Conservation (phyloP, 2,329 filamentous ascomycete genomes). For the Diaporthe sp. region DNA sequence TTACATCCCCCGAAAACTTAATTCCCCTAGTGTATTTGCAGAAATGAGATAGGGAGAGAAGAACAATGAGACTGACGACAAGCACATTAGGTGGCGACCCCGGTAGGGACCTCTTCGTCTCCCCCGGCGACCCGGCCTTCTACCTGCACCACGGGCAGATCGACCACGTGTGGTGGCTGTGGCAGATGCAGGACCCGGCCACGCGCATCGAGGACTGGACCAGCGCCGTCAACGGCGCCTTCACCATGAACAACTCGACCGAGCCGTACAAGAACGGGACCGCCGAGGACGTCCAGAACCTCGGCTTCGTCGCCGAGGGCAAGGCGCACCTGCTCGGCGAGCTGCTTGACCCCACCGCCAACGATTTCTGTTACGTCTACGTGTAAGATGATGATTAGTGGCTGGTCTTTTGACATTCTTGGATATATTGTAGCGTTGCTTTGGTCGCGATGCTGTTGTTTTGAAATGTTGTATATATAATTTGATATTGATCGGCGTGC, state of each 20-base stretch:
- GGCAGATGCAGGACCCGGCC: constrained; percentile 51
- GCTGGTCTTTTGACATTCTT: background rate
- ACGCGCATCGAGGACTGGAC: constrained; percentile 39
- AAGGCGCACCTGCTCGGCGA: constrained; percentile 28
- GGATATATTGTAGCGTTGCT: background rate
- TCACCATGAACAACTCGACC: constrained; percentile 44
- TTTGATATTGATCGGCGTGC: background rate
- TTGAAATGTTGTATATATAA: background rate
- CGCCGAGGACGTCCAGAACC: constrained; percentile 16
- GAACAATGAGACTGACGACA: background rate
- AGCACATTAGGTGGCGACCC: constrained; percentile 4
- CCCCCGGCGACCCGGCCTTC: constrained; percentile 50
- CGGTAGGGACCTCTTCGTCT: constrained; percentile 46
- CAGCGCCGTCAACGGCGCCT: constrained; percentile 39
- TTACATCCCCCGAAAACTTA: too few species aligned
- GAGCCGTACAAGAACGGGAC: constrained; percentile 34
- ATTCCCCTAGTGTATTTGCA: too few species aligned
- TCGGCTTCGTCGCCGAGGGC: constrained; percentile 34
- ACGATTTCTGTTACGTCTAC: constrained; percentile 39
- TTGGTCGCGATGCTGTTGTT: background rate
- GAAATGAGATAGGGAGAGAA: too few species aligned
- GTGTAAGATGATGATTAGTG: constrained; percentile 1
- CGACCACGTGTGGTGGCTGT: constrained; percentile 51
- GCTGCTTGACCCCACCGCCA: constrained; percentile 34
- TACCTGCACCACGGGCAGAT: constrained; percentile 50